These are phyloP conservation scores for Cladosporium sp. DNA, from an alignment of 2,329 filamentous ascomycete species.

Conservation along the genomic window DNA sequence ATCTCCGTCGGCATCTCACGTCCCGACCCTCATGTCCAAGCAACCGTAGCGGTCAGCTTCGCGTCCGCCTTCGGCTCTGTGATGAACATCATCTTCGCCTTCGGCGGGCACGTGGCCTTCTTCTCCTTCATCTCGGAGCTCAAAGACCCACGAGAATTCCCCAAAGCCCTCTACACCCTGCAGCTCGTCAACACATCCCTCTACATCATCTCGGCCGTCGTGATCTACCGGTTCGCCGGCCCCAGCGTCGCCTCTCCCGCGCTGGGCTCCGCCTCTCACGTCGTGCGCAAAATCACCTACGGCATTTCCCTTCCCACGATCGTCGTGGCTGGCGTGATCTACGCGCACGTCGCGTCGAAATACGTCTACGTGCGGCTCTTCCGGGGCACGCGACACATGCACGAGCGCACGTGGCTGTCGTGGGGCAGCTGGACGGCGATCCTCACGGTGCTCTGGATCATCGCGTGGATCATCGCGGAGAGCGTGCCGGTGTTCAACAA, in stretches of 20 bases:
- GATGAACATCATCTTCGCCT: slow-evolving; percentile 67
- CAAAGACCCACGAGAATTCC: slow-evolving; percentile 54
- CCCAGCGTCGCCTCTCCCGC: slow-evolving; percentile 57
- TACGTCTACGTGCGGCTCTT: slow-evolving; percentile 62
- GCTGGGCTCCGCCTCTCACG: slow-evolving; percentile 51
- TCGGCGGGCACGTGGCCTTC: slow-evolving; percentile 57
- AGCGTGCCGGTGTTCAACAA: slow-evolving; percentile 65
- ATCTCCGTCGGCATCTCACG: slow-evolving; percentile 54
- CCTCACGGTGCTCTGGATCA: slow-evolving; percentile 50
- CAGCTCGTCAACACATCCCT: slow-evolving; percentile 55
- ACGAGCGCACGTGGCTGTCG: slow-evolving; percentile 33
- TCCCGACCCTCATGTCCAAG: slow-evolving; percentile 35
- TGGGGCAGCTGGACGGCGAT: slow-evolving; percentile 55
- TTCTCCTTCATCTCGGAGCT: slow-evolving; percentile 62
- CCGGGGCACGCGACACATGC: slow-evolving; percentile 47
- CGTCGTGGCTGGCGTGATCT: slow-evolving; percentile 63
- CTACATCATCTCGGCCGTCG: slow-evolving; percentile 58
- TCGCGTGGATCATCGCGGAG: slow-evolving; percentile 63
- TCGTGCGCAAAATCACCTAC: slow-evolving; percentile 58
- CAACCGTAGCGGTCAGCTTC: slow-evolving; percentile 31
- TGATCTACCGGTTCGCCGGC: slow-evolving; percentile 62
- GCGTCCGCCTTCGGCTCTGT: slow-evolving; percentile 54
- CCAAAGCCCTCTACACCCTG: slow-evolving; percentile 56
- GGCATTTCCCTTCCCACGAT: slow-evolving; percentile 66
- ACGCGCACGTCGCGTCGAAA: slow-evolving; percentile 59